phyloP scores from a whole-genome alignment of 2,329 filamentous ascomycete genomes.

The Sphaerostilbella broomeana region DNA sequence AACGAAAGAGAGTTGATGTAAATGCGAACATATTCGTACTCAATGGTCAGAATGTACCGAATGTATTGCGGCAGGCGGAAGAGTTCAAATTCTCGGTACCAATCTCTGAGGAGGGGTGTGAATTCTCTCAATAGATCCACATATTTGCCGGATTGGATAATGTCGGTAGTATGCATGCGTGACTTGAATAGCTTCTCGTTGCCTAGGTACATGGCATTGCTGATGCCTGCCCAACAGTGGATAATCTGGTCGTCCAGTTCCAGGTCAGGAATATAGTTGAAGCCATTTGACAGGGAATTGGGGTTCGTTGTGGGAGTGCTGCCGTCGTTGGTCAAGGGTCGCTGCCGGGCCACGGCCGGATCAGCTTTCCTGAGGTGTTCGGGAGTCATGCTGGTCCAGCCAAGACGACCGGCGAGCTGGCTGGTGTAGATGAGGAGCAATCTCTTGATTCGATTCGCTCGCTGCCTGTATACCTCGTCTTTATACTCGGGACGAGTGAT shows the following conservation, averaged over 20 bases:
- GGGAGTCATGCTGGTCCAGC: constrained; percentile 90
- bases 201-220: constrained; percentile 82
- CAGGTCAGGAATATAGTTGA: constrained; percentile 61
- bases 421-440: constrained; percentile 86
- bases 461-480: constrained; percentile 68
- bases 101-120: constrained; percentile 68
- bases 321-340: constrained; percentile 46
- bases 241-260: constrained; percentile 64
- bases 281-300: constrained; percentile 49
- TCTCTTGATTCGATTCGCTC: constrained; percentile 75
- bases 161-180: constrained; percentile 76
- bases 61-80: constrained; percentile 61
- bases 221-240: constrained; percentile 91
- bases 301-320: constrained; percentile 55
- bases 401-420: constrained; percentile 86
- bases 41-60: constrained; percentile 76
- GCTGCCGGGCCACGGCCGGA: constrained; percentile 46
- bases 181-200: constrained; percentile 86
- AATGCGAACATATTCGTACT: constrained; percentile 91
- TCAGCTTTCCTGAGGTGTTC: constrained; percentile 54
- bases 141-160: constrained; percentile 83
- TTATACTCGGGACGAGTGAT: constrained; percentile 61
- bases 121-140: constrained; percentile 75
- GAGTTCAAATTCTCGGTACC: constrained; percentile 77
- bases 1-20: constrained; percentile 92